Evolutionary conservation across 73 alveolate genomes (phyloP).

Genomic region (Paramecium tetraurelia): DNA sequence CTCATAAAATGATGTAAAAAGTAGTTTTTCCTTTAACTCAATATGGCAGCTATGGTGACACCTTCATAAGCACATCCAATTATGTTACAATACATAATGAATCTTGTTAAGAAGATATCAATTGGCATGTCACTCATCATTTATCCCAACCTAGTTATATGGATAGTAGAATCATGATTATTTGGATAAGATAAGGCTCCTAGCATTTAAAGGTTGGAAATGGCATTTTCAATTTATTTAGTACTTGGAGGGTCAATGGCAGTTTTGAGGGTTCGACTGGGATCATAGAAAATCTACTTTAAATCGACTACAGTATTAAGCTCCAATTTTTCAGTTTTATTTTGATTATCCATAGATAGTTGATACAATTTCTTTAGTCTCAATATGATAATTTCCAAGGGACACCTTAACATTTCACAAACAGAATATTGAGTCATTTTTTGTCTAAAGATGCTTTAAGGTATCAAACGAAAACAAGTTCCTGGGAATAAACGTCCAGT

Average conservation of each 20-base stretch:
- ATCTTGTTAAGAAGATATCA: not conserved
- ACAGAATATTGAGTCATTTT: slow-evolving; percentile 83
- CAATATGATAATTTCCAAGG: slow-evolving; percentile 93
- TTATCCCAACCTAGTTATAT: not conserved
- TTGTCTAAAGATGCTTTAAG: slow-evolving; percentile 71
- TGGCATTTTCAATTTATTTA: not conserved
- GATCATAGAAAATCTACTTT: not conserved
- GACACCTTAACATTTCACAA: slow-evolving; percentile 97
- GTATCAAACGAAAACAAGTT: slow-evolving; percentile 81
- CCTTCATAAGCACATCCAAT: not conserved
- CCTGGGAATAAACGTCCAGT: slow-evolving; percentile 81
- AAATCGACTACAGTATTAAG: not conserved
- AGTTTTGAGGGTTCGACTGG: not conserved
- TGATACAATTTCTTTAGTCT: slow-evolving; percentile 83
- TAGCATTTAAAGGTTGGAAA: not conserved
- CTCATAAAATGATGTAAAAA: slow-evolving; percentile 42
- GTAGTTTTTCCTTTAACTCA: not conserved
- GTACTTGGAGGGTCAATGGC: slow-evolving; percentile 45
- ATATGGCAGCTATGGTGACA: not conserved
- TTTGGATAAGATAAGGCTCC: slow-evolving; percentile 17
- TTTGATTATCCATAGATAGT: slow-evolving; percentile 27
- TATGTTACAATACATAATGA: not conserved
- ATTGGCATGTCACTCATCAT: slow-evolving; percentile 46
- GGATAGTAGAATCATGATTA: not conserved
- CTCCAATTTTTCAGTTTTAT: slow-evolving; percentile 9